phyloP scores from a whole-genome alignment of 371 early-diverging fungal species.

The Mucor plumbeus region DNA sequence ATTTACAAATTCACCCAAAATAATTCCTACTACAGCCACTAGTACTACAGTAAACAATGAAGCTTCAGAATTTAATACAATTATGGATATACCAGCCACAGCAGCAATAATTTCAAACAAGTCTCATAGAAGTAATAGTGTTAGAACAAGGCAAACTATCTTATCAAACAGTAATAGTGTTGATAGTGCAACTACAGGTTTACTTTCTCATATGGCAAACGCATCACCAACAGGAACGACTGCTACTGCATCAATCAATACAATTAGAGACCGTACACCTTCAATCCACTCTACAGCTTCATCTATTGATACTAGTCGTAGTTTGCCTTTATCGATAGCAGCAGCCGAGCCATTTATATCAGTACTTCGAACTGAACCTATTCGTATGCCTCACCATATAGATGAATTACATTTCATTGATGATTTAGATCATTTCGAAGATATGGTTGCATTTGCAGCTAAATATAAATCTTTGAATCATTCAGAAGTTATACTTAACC shows the following conservation, averaged over 20 bases:
- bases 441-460: conserved; percentile 55
- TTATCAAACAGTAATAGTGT: conserved; percentile 18
- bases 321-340: conserved; percentile 24
- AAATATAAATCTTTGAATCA: conserved; percentile 53
- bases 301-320: conserved; percentile 47
- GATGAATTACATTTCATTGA: conserved; percentile 58
- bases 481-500: conserved; percentile 22
- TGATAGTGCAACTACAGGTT: conserved; percentile 16
- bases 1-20: neutral
- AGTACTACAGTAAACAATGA: neutral
- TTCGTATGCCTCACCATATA: conserved; percentile 52
- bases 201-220: conserved; percentile 14
- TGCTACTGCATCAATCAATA: neutral
- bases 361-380: conserved; percentile 57
- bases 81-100: neutral
- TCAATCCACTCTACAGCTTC: conserved; percentile 54
- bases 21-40: neutral
- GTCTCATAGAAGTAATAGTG: conserved; percentile 12
- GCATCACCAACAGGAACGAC: neutral
- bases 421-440: conserved; percentile 62
- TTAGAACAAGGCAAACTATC: conserved; percentile 22
- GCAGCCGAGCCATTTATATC: conserved; percentile 36
- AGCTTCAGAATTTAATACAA: neutral
- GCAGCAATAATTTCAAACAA: neutral
- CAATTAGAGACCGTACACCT: conserved; percentile 41